phyloP scores from a whole-genome alignment of 2,329 filamentous ascomycete genomes.

The Hymenoscyphus fraxineus region DNA sequence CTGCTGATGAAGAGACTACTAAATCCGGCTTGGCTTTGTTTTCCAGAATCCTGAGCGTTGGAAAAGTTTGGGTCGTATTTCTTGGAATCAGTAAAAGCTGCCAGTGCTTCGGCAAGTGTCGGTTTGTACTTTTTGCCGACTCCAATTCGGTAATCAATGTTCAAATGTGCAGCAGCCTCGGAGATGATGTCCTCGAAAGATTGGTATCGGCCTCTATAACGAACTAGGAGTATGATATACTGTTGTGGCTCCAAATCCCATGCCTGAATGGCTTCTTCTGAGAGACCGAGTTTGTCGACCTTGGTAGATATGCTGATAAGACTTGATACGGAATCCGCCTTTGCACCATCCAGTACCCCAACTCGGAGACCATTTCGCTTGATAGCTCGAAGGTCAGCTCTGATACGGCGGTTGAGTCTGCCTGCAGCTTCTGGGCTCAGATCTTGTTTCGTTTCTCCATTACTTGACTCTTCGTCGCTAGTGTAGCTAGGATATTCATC shows the following conservation, averaged over 20 bases:
- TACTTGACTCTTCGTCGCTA: too few relatives aligned
- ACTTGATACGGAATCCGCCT: slow-evolving; percentile 39
- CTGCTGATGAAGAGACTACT: slow-evolving; percentile 65
- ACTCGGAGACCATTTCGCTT: slow-evolving; percentile 67
- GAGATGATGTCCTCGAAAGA: slow-evolving; percentile 51
- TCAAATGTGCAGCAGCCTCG: slow-evolving; percentile 36
- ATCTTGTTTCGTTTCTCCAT: background rate
- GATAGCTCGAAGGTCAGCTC: slow-evolving; percentile 56
- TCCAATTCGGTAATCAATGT: slow-evolving; percentile 63
- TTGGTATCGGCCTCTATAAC: slow-evolving; percentile 59
- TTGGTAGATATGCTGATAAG: slow-evolving; percentile 66
- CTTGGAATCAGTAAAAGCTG: slow-evolving; percentile 34
- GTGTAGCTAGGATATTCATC: slow-evolving; percentile 1
- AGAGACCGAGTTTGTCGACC: slow-evolving; percentile 66
- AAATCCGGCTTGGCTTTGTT: slow-evolving; percentile 40
- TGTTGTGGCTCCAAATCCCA: slow-evolving; percentile 67
- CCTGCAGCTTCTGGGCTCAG: slow-evolving; percentile 18
- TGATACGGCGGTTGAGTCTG: slow-evolving; percentile 40
- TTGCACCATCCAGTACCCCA: slow-evolving; percentile 54
- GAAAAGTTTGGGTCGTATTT: slow-evolving; percentile 17
- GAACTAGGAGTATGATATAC: slow-evolving; percentile 71
- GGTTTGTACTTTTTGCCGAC: slow-evolving; percentile 73
- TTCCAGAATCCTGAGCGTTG: slow-evolving; percentile 13
- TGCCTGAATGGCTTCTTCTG: slow-evolving; percentile 69
- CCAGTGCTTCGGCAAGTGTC: slow-evolving; percentile 40